Conservation (phyloP, 2,329 filamentous ascomycete species). For the Ilyonectria mors-panacis region DNA sequence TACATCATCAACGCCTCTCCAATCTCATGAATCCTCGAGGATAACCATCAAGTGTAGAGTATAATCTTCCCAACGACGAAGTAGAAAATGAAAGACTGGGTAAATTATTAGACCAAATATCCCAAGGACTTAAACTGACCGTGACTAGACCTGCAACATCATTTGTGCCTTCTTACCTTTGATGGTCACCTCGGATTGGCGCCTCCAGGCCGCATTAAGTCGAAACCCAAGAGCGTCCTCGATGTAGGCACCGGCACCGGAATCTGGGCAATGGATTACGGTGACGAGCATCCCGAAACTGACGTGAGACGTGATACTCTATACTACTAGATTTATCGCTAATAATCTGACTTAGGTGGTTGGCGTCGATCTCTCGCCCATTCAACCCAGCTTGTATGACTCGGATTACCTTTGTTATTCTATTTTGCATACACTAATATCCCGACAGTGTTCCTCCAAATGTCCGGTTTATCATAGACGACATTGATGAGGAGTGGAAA, state of each 20-base stretch:
- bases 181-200: slow-evolving; percentile 14
- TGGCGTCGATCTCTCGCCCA: slow-evolving; percentile 26
- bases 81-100: slow-evolving; percentile 23
- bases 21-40: too few species aligned
- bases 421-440: too few species aligned
- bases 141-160: slow-evolving; percentile 15
- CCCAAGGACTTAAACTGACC: background rate
- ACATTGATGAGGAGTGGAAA: background rate
- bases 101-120: background rate
- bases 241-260: too few species aligned
- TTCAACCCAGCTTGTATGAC: slow-evolving; percentile 25
- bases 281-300: slow-evolving; percentile 20
- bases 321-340: too few species aligned
- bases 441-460: background rate
- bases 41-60: background rate
- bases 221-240: slow-evolving; percentile 13
- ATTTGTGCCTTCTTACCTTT: slow-evolving; percentile 11
- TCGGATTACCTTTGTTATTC: background rate
- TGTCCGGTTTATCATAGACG: background rate
- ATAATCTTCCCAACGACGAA: slow-evolving; percentile 25
- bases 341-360: background rate
- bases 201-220: background rate
- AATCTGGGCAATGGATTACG: slow-evolving; percentile 14
- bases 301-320: slow-evolving; percentile 1
- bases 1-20: background rate